Evolutionary conservation across 345 rosid species (phyloP).

Genomic region (Gossypium herbaceum): DNA sequence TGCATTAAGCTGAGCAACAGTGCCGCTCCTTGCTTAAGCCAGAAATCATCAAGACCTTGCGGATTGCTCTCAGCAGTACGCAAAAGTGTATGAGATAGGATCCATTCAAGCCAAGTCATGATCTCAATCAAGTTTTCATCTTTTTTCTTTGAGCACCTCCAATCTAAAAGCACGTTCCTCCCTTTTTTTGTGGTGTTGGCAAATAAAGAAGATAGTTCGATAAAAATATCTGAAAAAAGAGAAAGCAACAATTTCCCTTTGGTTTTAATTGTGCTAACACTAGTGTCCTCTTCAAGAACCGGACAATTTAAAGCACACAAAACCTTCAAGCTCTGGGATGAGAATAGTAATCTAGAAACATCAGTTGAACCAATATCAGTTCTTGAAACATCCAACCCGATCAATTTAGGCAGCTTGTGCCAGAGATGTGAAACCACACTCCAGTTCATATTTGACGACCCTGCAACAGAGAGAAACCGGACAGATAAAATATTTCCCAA

Average conservation of each 20-base stretch:
- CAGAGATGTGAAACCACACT: slow-evolving; percentile 51
- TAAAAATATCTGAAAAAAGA: slow-evolving; percentile 49
- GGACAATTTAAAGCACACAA: slow-evolving; percentile 72
- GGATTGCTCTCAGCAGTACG: slow-evolving; percentile 77
- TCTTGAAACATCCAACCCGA: slow-evolving; percentile 75
- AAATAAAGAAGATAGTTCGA: slow-evolving; percentile 55
- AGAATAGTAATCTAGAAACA: slow-evolving; percentile 56
- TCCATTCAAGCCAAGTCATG: slow-evolving; percentile 80
- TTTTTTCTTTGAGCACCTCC: slow-evolving; percentile 45
- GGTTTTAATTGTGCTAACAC: slow-evolving; percentile 38
- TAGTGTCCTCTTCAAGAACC: slow-evolving; percentile 55
- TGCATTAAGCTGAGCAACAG: slow-evolving; percentile 70
- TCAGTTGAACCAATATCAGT: slow-evolving; percentile 58
- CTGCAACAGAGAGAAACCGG: slow-evolving; percentile 69
- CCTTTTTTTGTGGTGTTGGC: slow-evolving; percentile 43
- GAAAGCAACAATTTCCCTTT: slow-evolving; percentile 67
- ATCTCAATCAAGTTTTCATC: slow-evolving; percentile 48
- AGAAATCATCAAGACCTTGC: slow-evolving; percentile 62
- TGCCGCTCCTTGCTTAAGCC: slow-evolving; percentile 83
- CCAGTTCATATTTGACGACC: slow-evolving; percentile 81
- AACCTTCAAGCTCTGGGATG: slow-evolving; percentile 64
- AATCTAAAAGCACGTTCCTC: slow-evolving; percentile 47
- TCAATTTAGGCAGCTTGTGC: slow-evolving; percentile 67
- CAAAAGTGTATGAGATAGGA: slow-evolving; percentile 67
- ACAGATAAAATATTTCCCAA: slow-evolving; percentile 54